Evolutionary conservation across 805 yeast genomes (phyloP), one percentile per base, ranked within the genome.

Genomic region (Starmerella ratchasimensis): DNA sequence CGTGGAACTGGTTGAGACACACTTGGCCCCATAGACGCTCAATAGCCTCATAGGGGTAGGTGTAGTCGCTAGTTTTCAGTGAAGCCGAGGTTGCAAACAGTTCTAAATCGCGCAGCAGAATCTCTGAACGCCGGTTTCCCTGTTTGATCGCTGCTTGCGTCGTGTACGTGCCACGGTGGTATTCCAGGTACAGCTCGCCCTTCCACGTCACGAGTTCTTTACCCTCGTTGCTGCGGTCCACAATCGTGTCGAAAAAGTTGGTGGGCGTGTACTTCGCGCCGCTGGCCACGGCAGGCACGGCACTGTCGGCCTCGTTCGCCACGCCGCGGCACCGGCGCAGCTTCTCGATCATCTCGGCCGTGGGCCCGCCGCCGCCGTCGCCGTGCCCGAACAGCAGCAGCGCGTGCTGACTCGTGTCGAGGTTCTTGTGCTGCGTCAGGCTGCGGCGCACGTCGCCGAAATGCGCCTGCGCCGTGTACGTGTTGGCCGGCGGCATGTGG

Each of bases 281-380:
- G 41, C 80, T 61, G 38, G 82, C 76, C 16, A 86, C 81, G 1
- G 79, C 69, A 3, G 97, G 97, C 41, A 90, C 68, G 33, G 38
- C 38, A n/a, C n/a, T n/a, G 13, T 37, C 37, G 3, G 88, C 93
- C 4, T 77, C 76, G 52, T 88, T 80, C 16, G 84, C 70, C 42
- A 86, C 58, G 13, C 96, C 96, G 53, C 97, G 71, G 56, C 88
- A 77, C 50, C 97, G 74, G 54, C 97, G 74, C 53, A 88, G 67
- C 56, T 83, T 86, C 55, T 90, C 97, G 45, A 88, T 52, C 94
- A 84, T 86, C 53, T 81, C 94, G 28, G 80, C 80, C 3, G 82
- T 76, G 32, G 98, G 97, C 6, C 98, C 98, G 46, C 98, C 98
- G 44, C 98, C 98, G 50, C 98, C 98, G 56, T 88, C 98, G 52